These are phyloP conservation scores for Morella rubra DNA, from an alignment of 306 rosid genomes.

Conservation along the genomic window DNA sequence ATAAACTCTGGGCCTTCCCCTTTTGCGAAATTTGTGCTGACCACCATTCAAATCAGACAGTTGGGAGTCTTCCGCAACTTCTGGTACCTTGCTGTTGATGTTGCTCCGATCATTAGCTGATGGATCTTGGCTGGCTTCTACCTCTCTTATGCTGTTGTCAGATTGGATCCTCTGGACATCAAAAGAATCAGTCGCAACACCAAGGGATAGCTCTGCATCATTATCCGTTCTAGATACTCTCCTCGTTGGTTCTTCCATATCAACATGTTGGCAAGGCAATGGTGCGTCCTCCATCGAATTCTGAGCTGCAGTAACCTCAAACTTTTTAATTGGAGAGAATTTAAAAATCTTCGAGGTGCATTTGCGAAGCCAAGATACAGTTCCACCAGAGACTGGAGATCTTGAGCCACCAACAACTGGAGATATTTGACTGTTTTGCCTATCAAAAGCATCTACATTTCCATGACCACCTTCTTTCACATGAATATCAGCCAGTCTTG, in stretches of 20 bases:
- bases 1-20: constrained; percentile 49
- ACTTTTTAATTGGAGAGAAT: constrained; percentile 62
- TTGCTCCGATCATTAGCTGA: constrained; percentile 66
- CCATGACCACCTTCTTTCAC: constrained; percentile 42
- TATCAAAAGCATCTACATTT: constrained; percentile 39
- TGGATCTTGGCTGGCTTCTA: constrained; percentile 53
- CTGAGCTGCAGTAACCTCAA: constrained; percentile 42
- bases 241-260: constrained; percentile 43
- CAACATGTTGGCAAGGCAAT: constrained; percentile 32
- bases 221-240: constrained; percentile 46
- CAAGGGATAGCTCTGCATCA: constrained; percentile 69
- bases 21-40: constrained; percentile 41
- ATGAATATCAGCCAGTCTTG: constrained; percentile 48
- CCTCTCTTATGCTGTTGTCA: constrained; percentile 56
- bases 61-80: constrained; percentile 49
- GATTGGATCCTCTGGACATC: constrained; percentile 52
- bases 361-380: constrained; percentile 83
- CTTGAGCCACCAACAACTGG: constrained; percentile 38
- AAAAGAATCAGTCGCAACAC: constrained; percentile 69
- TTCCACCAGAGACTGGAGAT: constrained; percentile 69
- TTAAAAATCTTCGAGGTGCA: constrained; percentile 86
- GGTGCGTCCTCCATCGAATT: constrained; percentile 42
- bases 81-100: constrained; percentile 53
- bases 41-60: constrained; percentile 49
- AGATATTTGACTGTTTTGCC: constrained; percentile 46